Evolutionary conservation across 2,329 filamentous ascomycete species (phyloP).

Genomic region (Cordyceps farinosa): DNA sequence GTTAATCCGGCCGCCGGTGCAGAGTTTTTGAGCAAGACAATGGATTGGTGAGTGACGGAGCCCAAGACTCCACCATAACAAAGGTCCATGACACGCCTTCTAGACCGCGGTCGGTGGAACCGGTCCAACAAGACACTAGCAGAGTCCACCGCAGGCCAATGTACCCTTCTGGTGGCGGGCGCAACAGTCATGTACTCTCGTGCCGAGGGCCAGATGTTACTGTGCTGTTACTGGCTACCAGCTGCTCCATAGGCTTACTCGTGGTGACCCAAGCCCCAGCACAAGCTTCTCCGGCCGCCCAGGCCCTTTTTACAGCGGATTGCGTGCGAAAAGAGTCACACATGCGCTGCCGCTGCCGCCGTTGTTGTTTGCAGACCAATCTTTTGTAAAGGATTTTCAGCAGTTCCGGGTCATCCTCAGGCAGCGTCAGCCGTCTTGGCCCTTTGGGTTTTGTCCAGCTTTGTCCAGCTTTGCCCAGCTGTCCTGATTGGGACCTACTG

Average conservation of each 20-base stretch:
- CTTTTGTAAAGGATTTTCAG: too few relatives aligned
- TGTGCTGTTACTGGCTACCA: slow-evolving; percentile 11
- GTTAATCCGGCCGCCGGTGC: slow-evolving; percentile 2
- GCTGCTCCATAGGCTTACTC: background rate
- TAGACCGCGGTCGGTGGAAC: slow-evolving; percentile 18
- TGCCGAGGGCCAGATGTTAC: background rate
- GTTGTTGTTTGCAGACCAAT: background rate
- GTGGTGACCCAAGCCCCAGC: background rate
- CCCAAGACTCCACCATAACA: background rate
- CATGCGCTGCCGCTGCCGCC: background rate
- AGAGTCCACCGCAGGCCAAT: slow-evolving; percentile 10
- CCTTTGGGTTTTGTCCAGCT: too few relatives aligned
- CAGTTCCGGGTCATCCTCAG: background rate
- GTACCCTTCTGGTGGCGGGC: slow-evolving; percentile 11
- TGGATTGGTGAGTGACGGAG: background rate
- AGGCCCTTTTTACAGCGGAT: background rate
- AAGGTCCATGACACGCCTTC: slow-evolving; percentile 1
- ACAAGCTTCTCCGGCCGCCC: background rate
- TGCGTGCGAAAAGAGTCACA: background rate
- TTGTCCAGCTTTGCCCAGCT: too few relatives aligned
- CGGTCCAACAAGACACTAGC: slow-evolving; percentile 3
- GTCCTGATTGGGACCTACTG: too few relatives aligned
- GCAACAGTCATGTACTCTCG: slow-evolving; percentile 1
- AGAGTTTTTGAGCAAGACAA: background rate
- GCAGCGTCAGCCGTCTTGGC: background rate